These are phyloP conservation scores for Entomortierella beljakovae DNA, from an alignment of 192 early-diverging fungal species.

Conservation along the genomic window DNA sequence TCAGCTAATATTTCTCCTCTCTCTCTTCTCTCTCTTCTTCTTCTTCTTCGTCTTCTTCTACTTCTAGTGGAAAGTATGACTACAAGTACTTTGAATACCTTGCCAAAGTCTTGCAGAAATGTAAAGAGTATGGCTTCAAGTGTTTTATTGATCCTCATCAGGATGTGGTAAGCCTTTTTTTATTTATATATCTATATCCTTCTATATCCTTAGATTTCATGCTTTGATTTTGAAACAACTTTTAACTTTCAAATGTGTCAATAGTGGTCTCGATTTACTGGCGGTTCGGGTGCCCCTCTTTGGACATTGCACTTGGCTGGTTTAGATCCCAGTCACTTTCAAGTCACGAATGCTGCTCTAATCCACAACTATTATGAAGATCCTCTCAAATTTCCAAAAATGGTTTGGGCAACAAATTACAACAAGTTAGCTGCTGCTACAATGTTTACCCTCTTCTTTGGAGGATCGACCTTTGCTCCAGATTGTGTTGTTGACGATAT, in stretches of 20 bases:
- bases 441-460: constrained; percentile 69
- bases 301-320: constrained; percentile 67
- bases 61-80: constrained; percentile 69
- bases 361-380: constrained; percentile 62
- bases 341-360: constrained; percentile 61
- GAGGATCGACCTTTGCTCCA: constrained; percentile 61
- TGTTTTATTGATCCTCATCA: constrained; percentile 72
- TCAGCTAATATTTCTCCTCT: neutral
- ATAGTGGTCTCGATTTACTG: constrained; percentile 69
- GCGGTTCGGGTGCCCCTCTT: constrained; percentile 68
- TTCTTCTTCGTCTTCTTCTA: no score
- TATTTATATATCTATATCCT: neutral
- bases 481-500: constrained; percentile 60
- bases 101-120: constrained; percentile 59
- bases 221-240: neutral
- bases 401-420: constrained; percentile 74
- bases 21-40: neutral
- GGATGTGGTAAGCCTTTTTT: constrained; percentile 58
- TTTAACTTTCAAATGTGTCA: neutral
- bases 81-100: constrained; percentile 66
- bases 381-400: constrained; percentile 62
- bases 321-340: constrained; percentile 58
- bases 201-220: neutral
- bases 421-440: constrained; percentile 63
- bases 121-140: constrained; percentile 57